Base-by-base conservation (phyloP, 2,329 filamentous ascomycete genomes). In the Diaporthe capsici region DNA sequence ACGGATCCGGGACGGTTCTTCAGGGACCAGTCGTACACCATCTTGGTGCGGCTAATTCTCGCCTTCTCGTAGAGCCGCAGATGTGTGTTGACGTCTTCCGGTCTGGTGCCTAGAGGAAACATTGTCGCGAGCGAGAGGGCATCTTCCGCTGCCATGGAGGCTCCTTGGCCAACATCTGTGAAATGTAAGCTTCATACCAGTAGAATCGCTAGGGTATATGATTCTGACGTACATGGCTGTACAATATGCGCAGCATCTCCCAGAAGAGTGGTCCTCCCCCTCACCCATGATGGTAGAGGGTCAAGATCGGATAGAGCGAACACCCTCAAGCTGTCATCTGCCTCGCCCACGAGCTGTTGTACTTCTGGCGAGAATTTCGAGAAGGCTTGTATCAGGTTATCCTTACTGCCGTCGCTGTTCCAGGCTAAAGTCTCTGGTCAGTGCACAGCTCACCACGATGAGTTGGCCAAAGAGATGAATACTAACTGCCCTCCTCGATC, bases 101-200 rank as follows among this genome's bases (percentile, higher is more conserved):
- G 65, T 22, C 47, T 70, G 22, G 65, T 39, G 15, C 65, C 65
- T 5, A 70, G 65, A 20, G 65, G 49, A 39, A 70, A 70, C 65
- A 70, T 70, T 8, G n/a, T 55, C 1, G 65, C 49, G 34, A 70
- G 34, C 22, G 49, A 70, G 22, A 68, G 22, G 3, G 65, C 65
- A 10, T 55, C 65, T 55, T 70, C 49, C n/a, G 42, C 28, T 3
- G 65, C 65, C 65, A 70, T 70, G 9, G 65, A 42, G n/a, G 34
- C 65, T 3, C 49, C 65, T 55, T 55, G 49, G 12, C 65, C 65
- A 4, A 70, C 65, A 8, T 55, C 49, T 55, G 9, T 20, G 10
- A 2, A 10, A 3, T 3, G n/a, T 53, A 22, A 67, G 44, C 12
- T 7, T 1, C 10, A 34, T 13, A 3, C 42, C 1, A 9, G 2